phyloP scores from a whole-genome alignment of 2,329 filamentous ascomycete species.

The Beauveria medogensis region DNA sequence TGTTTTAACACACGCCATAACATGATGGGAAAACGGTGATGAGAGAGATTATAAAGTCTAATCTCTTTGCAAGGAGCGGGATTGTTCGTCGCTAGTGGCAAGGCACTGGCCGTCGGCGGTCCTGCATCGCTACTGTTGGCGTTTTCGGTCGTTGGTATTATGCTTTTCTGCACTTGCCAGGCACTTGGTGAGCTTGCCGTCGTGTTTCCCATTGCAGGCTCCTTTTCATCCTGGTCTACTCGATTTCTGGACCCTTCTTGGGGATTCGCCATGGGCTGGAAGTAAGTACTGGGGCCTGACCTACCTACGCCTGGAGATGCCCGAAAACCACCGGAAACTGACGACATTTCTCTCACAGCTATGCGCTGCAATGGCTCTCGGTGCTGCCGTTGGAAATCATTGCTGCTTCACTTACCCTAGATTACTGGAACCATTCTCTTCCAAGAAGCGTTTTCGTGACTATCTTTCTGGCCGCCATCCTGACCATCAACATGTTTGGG shows the following conservation, averaged over 20 bases:
- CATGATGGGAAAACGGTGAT: not conserved
- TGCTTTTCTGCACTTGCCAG: constrained; percentile 81
- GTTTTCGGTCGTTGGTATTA: constrained; percentile 63
- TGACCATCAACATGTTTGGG: constrained; percentile 79
- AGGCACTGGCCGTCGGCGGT: constrained; percentile 57
- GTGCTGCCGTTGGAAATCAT: constrained; percentile 81
- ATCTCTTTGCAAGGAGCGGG: constrained; percentile 40
- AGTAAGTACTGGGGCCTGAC: constrained; percentile 32
- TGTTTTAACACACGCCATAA: not conserved
- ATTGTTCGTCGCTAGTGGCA: constrained; percentile 69
- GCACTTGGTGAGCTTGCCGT: constrained; percentile 81
- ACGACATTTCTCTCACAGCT: constrained; percentile 38
- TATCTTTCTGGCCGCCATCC: constrained; percentile 68
- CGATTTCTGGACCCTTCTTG: constrained; percentile 80
- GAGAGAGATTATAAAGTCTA: not conserved
- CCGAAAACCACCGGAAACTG: not conserved
- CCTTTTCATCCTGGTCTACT: constrained; percentile 77
- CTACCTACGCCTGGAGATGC: not conserved
- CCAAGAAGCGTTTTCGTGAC: constrained; percentile 71
- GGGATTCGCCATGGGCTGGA: constrained; percentile 87
- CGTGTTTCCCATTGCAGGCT: constrained; percentile 73
- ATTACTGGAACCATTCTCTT: constrained; percentile 64
- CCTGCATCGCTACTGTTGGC: constrained; percentile 64
- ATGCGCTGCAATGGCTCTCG: constrained; percentile 81
- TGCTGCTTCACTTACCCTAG: constrained; percentile 74